Evolutionary conservation across 2,329 filamentous ascomycete genomes (phyloP), one percentile per base, ranked within the genome.

Genomic region (Whalleya microplaca): DNA sequence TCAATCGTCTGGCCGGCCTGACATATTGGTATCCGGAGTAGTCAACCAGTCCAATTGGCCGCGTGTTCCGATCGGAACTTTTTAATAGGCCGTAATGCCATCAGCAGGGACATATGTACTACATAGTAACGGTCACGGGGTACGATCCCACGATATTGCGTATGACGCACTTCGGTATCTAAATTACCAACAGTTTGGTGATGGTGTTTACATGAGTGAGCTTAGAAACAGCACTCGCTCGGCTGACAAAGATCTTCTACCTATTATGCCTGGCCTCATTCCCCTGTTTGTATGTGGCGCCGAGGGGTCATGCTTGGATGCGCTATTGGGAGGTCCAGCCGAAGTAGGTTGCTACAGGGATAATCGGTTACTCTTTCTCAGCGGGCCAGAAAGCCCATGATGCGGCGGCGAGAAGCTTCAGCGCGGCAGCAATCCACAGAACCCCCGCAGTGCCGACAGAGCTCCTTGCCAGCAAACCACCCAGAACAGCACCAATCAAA

Each of bases 351-450:
- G 23, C 23, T 27, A 27, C 23, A 27, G 23, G 23, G 23, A 27
- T 27, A 12, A 43, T 21, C 21, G 42, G 27, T 21, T 41, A 54
- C 32, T 64, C 54, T 21, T 62, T 62, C 56, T 82, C 79, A 0
- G 72, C 77, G 3, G 80, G 83, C 87, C 87, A 90, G 1, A 82
- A 62, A 16, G 84, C 72, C 87, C 87, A 90, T 0, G 80, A 73
- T 1, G 83, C 20, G 0, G 85, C 77, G 56, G 88, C 83, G 1
- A 73, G 41, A 1, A 80, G 64, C 73, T 90, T 90, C 45, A 89
- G 64, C 0, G 64, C 71, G 0, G 82, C 78, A 0, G 84, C 84
- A n/a, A 81, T 76, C 85, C 85, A 89, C 56, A 89, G 65, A 1
- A 84, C 80, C 0, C 78, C 81, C 0, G 76, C 75, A 18, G 81